A percentile compares a stretch with the other conserved stretches of the same genome.
phyloP scores from a whole-genome alignment of 208 protist species.

The Naegleria lovaniensis region DNA sequence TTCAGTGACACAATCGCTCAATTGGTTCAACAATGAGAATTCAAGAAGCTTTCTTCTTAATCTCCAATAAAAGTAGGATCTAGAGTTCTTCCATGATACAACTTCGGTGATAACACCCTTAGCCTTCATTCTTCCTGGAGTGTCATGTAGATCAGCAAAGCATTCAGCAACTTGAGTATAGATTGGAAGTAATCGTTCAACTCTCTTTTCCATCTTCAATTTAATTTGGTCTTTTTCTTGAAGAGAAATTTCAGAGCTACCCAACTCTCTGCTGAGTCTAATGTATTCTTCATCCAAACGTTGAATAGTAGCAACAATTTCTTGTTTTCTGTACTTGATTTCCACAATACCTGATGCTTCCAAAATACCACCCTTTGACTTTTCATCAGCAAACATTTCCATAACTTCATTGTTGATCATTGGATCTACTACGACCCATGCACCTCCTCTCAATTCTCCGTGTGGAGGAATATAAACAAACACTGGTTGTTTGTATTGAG shows the following conservation, averaged over 20 bases:
- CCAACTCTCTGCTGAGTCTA: not conserved
- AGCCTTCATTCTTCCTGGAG: constrained; percentile 85
- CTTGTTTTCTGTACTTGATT: constrained; percentile 87
- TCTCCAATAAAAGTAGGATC: constrained; percentile 81
- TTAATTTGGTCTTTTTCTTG: constrained; percentile 29
- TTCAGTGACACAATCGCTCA: not conserved
- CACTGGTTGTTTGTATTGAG: constrained; percentile 84
- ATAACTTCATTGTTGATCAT: constrained; percentile 92
- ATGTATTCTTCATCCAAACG: constrained; percentile 61
- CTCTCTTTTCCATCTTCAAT: constrained; percentile 26
- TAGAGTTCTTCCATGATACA: constrained; percentile 77
- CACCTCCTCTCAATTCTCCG: constrained; percentile 91
- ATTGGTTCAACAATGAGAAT: not conserved
- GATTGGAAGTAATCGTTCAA: constrained; percentile 51
- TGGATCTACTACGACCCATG: constrained; percentile 95
- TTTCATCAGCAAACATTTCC: constrained; percentile 92
- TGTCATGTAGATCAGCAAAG: constrained; percentile 95
- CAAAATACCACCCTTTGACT: constrained; percentile 83
- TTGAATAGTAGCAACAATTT: constrained; percentile 78
- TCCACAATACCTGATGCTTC: constrained; percentile 87
- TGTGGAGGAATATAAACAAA: constrained; percentile 94
- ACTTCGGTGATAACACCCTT: constrained; percentile 78
- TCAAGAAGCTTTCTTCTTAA: constrained; percentile 76
- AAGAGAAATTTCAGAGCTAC: not conserved
- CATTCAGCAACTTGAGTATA: constrained; percentile 86